Conservation (phyloP, 2,329 filamentous ascomycete genomes). For the Ophiostoma himal-ulmi region DNA sequence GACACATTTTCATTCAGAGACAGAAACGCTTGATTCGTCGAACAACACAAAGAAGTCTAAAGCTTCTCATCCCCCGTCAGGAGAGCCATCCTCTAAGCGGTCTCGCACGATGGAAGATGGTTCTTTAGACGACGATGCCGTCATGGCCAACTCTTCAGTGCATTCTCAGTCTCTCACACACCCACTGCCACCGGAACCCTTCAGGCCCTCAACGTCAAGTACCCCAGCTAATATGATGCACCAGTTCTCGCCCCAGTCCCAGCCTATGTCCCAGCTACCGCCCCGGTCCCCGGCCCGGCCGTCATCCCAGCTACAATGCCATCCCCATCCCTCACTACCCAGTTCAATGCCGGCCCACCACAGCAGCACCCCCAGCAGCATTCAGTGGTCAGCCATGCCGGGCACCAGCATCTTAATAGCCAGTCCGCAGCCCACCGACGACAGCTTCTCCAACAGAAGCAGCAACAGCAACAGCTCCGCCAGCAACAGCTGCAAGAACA, state of each 20-base stretch:
- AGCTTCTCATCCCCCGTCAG: neutral
- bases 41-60: neutral
- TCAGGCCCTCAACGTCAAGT: neutral
- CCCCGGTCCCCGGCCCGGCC: neutral
- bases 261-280: neutral
- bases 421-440: neutral
- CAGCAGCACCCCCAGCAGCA: neutral
- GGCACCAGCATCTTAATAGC: neutral
- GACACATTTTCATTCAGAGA: neutral
- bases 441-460: constrained; percentile 6
- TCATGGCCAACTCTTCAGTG: neutral
- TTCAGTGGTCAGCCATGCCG: neutral
- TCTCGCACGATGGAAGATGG: neutral
- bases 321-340: neutral
- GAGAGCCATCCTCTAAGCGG: neutral
- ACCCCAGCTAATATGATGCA: neutral
- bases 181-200: neutral
- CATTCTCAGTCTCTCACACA: neutral
- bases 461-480: constrained; percentile 1
- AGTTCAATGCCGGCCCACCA: neutral
- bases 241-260: neutral
- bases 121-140: neutral
- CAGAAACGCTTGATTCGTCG: too few relatives aligned
- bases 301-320: neutral
- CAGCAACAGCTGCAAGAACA: constrained; percentile 6